phyloP scores from a whole-genome alignment of 1,284 basidiomycete genomes.

The Phlebopus sp. region DNA sequence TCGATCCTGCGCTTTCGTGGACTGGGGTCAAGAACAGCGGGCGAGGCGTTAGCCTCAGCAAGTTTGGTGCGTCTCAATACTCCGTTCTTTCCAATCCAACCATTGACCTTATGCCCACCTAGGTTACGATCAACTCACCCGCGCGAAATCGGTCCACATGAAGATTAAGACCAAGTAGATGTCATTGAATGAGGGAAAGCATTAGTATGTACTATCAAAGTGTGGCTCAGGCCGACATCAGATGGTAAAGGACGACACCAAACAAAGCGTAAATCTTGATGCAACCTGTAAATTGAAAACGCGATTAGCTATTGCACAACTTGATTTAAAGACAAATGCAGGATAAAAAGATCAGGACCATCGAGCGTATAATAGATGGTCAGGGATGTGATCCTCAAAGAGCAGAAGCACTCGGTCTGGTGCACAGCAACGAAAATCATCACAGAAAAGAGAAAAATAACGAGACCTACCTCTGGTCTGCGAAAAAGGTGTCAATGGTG shows the following conservation, averaged over 20 bases:
- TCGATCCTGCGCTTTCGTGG: slow-evolving; percentile 93
- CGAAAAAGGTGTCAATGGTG: too few relatives aligned
- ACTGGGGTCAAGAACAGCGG: slow-evolving; percentile 93
- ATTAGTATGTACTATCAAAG: background rate
- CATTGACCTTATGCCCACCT: background rate
- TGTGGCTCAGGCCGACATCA: background rate
- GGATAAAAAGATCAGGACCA: slow-evolving; percentile 29
- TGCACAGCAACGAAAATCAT: slow-evolving; percentile 38
- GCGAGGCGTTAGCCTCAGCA: slow-evolving; percentile 84
- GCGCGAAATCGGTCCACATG: slow-evolving; percentile 77
- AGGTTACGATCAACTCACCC: slow-evolving; percentile 80
- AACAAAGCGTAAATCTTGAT: background rate
- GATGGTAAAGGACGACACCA: background rate
- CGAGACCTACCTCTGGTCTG: too few relatives aligned
- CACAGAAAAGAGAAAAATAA: slow-evolving; percentile 12
- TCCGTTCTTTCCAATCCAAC: background rate
- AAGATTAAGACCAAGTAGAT: slow-evolving; percentile 52
- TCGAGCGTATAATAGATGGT: slow-evolving; percentile 35
- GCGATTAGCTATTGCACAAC: slow-evolving; percentile 7
- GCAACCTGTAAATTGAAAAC: background rate
- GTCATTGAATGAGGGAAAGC: background rate
- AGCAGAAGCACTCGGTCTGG: slow-evolving; percentile 34
- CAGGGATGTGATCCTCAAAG: slow-evolving; percentile 32
- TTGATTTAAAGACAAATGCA: background rate
- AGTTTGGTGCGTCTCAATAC: slow-evolving; percentile 65